Conservation (phyloP, 2,329 filamentous ascomycete genomes). For the Camillea tinctor region DNA sequence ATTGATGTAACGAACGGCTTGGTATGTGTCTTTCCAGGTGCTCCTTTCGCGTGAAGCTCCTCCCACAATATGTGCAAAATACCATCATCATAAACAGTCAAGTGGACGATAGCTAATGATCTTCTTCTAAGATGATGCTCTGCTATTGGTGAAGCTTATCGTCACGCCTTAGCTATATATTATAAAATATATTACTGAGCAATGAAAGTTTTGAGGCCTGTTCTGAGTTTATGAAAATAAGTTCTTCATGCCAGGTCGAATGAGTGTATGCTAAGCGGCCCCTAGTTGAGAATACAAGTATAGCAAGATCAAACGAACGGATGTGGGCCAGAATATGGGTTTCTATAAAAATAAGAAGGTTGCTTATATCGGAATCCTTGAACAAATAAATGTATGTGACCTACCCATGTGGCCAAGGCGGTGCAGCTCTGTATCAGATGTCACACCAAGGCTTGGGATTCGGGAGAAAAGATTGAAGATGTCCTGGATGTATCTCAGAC, state of each 20-base stretch:
- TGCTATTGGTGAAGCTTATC: constrained; percentile 2
- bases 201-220: not conserved
- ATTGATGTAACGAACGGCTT: constrained; percentile 40
- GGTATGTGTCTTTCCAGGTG: constrained; percentile 56
- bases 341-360: constrained; percentile 23
- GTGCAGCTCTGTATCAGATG: constrained; percentile 21
- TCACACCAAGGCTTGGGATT: constrained; percentile 20
- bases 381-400: constrained; percentile 14
- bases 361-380: constrained; percentile 19
- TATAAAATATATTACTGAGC: not conserved
- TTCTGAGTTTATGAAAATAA: not conserved
- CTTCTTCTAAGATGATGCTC: not conserved
- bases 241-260: not conserved
- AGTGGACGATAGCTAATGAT: not conserved
- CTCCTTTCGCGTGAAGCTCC: constrained; percentile 54
- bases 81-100: constrained; percentile 30
- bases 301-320: constrained; percentile 11
- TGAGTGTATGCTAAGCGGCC: not conserved
- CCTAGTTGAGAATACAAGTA: not conserved
- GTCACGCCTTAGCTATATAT: not conserved
- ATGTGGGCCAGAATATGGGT: constrained; percentile 14
- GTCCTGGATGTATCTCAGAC: constrained; percentile 28
- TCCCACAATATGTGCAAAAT: constrained; percentile 55
- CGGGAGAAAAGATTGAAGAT: constrained; percentile 21
- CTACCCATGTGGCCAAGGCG: constrained; percentile 16